Evolutionary conservation across 805 yeast species (phyloP).

Genomic region (Kuraishia capsulata): DNA sequence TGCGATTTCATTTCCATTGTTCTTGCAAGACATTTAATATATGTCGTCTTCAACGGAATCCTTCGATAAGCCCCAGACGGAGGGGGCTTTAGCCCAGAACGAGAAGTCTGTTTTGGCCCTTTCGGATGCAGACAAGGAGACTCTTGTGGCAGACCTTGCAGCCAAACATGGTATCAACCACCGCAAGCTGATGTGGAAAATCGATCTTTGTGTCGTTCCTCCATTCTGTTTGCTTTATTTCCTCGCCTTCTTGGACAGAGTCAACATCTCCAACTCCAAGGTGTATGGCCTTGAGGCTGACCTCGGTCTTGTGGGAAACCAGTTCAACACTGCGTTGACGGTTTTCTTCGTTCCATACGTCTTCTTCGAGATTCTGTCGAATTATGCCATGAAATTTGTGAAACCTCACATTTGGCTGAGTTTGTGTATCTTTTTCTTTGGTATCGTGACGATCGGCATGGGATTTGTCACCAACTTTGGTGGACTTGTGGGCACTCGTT

Average conservation of each 20-base stretch:
- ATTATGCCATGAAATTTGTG: constrained; percentile 47
- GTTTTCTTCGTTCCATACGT: constrained; percentile 68
- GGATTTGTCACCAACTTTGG: constrained; percentile 55
- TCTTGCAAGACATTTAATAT: background rate
- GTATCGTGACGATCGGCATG: constrained; percentile 54
- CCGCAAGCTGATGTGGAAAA: constrained; percentile 47
- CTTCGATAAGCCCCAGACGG: constrained; percentile 11
- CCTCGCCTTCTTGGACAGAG: constrained; percentile 72
- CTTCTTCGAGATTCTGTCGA: constrained; percentile 55
- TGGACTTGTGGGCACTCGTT: constrained; percentile 51
- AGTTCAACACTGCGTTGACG: constrained; percentile 57
- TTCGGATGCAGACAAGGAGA: constrained; percentile 14
- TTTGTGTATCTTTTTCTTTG: constrained; percentile 51
- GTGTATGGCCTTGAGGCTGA: constrained; percentile 58
- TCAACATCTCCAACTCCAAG: constrained; percentile 74
- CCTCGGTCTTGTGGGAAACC: constrained; percentile 43
- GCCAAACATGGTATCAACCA: constrained; percentile 42
- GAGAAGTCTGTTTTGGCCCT: constrained; percentile 8
- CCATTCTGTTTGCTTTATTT: constrained; percentile 70
- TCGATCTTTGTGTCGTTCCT: constrained; percentile 64
- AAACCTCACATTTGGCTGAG: constrained; percentile 61
- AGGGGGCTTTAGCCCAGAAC: constrained; percentile 6
- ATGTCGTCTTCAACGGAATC: constrained; percentile 13
- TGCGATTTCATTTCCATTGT: background rate
- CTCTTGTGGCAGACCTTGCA: constrained; percentile 27